Conservation (phyloP, 2,329 filamentous ascomycete genomes). For the Akanthomyces lecanii region DNA sequence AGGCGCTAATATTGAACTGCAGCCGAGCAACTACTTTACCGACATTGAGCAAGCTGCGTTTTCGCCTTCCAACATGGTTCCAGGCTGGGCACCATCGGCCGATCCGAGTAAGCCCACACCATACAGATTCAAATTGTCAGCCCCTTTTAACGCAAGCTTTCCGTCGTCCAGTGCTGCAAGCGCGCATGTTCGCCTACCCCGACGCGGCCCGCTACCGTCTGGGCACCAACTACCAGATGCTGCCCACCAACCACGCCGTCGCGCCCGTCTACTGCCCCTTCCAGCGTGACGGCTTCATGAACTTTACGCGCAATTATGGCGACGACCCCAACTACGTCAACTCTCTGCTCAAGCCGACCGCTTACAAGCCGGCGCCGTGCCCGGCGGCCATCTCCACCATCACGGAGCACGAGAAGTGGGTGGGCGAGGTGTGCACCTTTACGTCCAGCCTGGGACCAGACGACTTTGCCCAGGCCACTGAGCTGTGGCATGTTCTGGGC, state of each 20-base stretch:
- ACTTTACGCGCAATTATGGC: conserved; percentile 24
- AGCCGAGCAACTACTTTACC: conserved; percentile 53
- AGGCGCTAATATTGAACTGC: too few relatives aligned
- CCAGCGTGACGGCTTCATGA: conserved; percentile 24
- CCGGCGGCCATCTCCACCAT: conserved; percentile 4
- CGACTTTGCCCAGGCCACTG: conserved; percentile 24
- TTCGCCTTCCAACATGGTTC: conserved; percentile 59
- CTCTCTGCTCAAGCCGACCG: conserved; percentile 17
- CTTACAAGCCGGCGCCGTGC: conserved; percentile 18
- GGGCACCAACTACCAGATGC: conserved; percentile 48
- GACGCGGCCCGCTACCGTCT: conserved; percentile 60
- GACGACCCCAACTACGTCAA: conserved; percentile 26
- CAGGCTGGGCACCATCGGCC: conserved; percentile 57
- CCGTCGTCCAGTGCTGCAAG: conserved; percentile 52
- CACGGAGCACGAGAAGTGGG: conserved; percentile 22
- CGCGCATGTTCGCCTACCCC: conserved; percentile 57
- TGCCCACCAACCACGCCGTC: conserved; percentile 31
- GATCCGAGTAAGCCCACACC: conserved; percentile 33
- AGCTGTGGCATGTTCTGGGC: conserved; percentile 20
- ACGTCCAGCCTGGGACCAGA: background rate
- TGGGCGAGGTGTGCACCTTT: conserved; percentile 22
- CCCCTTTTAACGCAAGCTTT: too few relatives aligned
- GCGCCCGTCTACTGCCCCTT: conserved; percentile 24
- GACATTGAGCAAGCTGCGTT: conserved; percentile 68
- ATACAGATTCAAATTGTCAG: too few relatives aligned